Conservation (phyloP, 805 yeast species). For the Ogataea methanolica region DNA sequence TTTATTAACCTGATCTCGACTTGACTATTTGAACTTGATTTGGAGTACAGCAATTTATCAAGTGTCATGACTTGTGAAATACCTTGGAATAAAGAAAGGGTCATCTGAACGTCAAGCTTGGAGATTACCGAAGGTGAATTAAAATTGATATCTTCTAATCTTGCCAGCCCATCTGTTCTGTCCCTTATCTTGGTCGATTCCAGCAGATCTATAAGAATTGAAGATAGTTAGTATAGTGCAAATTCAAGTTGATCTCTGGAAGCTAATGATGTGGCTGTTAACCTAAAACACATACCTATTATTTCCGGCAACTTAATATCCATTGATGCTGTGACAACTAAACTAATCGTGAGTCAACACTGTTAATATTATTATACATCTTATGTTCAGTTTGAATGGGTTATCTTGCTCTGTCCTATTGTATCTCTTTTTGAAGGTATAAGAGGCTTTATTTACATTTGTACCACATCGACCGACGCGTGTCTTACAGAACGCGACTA, state of each 20-base stretch:
- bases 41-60: slow-evolving; percentile 20
- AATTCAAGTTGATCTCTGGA: not conserved
- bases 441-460: too few species aligned
- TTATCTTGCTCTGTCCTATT: too few species aligned
- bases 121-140: slow-evolving; percentile 18
- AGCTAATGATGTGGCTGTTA: not conserved
- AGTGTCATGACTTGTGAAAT: slow-evolving; percentile 16
- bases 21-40: slow-evolving; percentile 16
- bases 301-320: not conserved
- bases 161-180: slow-evolving; percentile 45
- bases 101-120: slow-evolving; percentile 11
- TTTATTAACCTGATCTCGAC: slow-evolving; percentile 21
- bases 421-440: too few species aligned
- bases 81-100: slow-evolving; percentile 13
- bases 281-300: not conserved
- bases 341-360: too few species aligned
- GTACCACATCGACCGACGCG: too few species aligned
- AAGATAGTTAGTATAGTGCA: not conserved
- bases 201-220: slow-evolving; percentile 23
- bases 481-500: too few species aligned
- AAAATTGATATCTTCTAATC: slow-evolving; percentile 30
- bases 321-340: too few species aligned
- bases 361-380: too few species aligned
- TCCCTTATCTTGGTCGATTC: slow-evolving; percentile 51
- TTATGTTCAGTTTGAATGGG: too few species aligned